phyloP scores from a whole-genome alignment of 257 asterid species.

The Datura wrightii region DNA sequence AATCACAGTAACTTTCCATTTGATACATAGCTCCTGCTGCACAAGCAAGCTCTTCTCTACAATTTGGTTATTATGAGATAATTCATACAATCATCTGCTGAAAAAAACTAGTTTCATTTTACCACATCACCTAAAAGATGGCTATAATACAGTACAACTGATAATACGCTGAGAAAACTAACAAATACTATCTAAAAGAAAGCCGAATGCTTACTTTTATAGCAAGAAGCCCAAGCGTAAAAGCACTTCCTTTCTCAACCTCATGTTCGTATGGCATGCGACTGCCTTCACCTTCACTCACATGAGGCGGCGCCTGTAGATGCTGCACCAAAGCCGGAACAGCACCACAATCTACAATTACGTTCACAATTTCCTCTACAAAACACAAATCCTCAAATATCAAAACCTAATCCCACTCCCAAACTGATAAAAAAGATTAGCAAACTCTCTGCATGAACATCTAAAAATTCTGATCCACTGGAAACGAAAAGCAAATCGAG shows the following conservation, averaged over 20 bases:
- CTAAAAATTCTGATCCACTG: slow-evolving; percentile 33
- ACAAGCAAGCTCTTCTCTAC: neutral
- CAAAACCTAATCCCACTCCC: slow-evolving; percentile 32
- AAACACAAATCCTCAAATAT: slow-evolving; percentile 41
- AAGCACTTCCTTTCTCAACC: slow-evolving; percentile 98
- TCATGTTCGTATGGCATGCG: slow-evolving; percentile 72
- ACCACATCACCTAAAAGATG: slow-evolving; percentile 5
- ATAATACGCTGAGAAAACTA: slow-evolving; percentile 9
- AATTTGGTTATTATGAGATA: neutral
- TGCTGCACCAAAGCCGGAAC: slow-evolving; percentile 86
- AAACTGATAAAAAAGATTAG: neutral
- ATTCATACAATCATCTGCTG: neutral
- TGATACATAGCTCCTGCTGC: neutral
- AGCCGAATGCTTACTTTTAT: slow-evolving; percentile 62
- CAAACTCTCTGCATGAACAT: neutral
- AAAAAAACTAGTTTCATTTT: neutral
- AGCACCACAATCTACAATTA: slow-evolving; percentile 89
- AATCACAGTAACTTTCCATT: neutral
- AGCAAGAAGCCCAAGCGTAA: slow-evolving; percentile 95
- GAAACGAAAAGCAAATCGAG: slow-evolving; percentile 41
- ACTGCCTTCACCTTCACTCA: slow-evolving; percentile 56
- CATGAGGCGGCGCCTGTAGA: slow-evolving; percentile 62
- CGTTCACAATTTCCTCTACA: slow-evolving; percentile 90
- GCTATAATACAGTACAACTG: neutral
- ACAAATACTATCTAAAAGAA: slow-evolving; percentile 3